Evolutionary conservation across 2,329 filamentous ascomycete genomes (phyloP), one percentile per base, ranked within the genome.

Genomic region (Trichoderma asperellum): DNA sequence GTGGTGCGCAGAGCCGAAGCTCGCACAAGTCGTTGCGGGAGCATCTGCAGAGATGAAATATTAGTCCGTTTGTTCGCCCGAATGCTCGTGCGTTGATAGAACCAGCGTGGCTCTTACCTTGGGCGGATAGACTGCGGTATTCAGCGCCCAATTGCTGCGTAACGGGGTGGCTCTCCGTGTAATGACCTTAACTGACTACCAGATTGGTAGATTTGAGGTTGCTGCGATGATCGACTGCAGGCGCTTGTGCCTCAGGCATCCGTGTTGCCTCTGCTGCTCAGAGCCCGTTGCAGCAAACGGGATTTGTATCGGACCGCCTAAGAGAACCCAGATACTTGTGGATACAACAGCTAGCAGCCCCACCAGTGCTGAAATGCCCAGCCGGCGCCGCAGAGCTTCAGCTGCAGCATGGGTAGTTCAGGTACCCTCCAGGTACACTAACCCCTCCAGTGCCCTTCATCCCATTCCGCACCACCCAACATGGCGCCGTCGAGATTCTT

Each of bases 1-100:
- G 82, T 77, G 70, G 79, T 81, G 76, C 83, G 82, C 74, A 79
- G 75, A 74, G 79, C 79, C 74, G 79, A 81, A 74, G 79, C 83
- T 81, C 85, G 85, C 75, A 81, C 83, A 79, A 90, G 81, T 82
- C 86, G 85, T 81, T 84, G 84, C 73, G 85, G 82, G 78, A 90
- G 83, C 88, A 90, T 90, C 87, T 90, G 76, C 16, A 27, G 61
- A 49, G 18, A 32, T 62, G 49, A 29, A 24, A n/a, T 32, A 32
- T 7, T 8, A 43, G 7, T 16, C 32, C 18, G 55, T 21, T 2
- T 34, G 34, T 63, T 62, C 57, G 40, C 49, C 27, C 12, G 10
- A 47, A 29, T 27, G 21, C 18, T 57, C 37, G 5, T 27, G 27
- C 37, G 12, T 32, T 52, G 14, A 18, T 12, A 32, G 5, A 7